These are phyloP conservation scores for Mortierella sp. DNA, from an alignment of 371 early-diverging fungal species.

Conservation along the genomic window DNA sequence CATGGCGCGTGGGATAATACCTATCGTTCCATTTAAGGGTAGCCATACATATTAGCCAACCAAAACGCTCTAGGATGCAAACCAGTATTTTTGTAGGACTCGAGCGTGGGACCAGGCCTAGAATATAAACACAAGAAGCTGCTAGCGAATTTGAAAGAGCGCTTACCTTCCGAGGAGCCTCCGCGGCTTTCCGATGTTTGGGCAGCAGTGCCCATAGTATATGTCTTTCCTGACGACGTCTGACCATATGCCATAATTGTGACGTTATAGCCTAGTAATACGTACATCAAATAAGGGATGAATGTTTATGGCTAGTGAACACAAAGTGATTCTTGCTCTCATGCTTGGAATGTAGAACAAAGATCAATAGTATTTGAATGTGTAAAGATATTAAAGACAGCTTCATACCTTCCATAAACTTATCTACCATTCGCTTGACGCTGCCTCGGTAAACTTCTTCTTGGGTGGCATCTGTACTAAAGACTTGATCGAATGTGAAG, in stretches of 20 bases:
- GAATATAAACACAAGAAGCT: not conserved
- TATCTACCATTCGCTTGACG: constrained; percentile 80
- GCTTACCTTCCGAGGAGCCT: constrained; percentile 61
- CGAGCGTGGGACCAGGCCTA: not conserved
- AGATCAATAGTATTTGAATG: not conserved
- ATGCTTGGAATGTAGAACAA: not conserved
- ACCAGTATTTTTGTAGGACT: too few species aligned
- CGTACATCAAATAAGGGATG: not conserved
- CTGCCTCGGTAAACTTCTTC: constrained; percentile 78
- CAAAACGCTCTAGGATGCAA: too few species aligned
- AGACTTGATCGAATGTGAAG: constrained; percentile 87
- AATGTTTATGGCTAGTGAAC: not conserved
- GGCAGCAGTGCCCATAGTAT: constrained; percentile 97
- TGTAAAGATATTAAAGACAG: not conserved
- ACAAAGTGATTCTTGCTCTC: constrained; percentile 1
- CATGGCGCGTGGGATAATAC: constrained; percentile 95
- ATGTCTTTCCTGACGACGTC: constrained; percentile 98
- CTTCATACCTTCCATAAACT: constrained; percentile 87
- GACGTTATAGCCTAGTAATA: constrained; percentile 85
- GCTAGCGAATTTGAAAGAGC: too few species aligned
- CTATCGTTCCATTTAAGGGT: constrained; percentile 53
- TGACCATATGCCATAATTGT: constrained; percentile 99
- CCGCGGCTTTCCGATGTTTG: constrained; percentile 66
- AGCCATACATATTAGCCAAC: not conserved
- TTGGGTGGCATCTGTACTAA: constrained; percentile 77